A percentile compares a stretch with the other conserved stretches of the same genome.
phyloP scores from a whole-genome alignment of 225 moss, liverwort and hornwort genomes.

The Polytrichum formosum region DNA sequence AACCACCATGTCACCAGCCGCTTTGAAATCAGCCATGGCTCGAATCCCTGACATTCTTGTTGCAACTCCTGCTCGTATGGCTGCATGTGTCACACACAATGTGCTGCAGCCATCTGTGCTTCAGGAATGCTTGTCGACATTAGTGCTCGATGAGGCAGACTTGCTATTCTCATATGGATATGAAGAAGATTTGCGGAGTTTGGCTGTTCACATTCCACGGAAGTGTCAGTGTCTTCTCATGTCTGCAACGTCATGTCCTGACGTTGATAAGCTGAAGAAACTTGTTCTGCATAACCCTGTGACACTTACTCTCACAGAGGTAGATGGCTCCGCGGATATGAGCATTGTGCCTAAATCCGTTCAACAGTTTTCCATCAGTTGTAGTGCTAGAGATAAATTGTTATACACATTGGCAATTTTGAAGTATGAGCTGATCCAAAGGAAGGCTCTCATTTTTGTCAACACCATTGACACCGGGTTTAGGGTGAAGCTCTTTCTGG shows the following conservation, averaged over 20 bases:
- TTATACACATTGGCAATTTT: constrained; percentile 61
- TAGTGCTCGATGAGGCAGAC: constrained; percentile 95
- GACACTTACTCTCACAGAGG: constrained; percentile 82
- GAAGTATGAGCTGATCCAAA: constrained; percentile 86
- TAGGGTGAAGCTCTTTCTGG: constrained; percentile 80
- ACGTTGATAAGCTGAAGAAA: constrained; percentile 93
- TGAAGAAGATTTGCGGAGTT: constrained; percentile 82
- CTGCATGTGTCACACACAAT: constrained; percentile 66
- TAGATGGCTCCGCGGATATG: constrained; percentile 51
- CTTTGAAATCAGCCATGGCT: constrained; percentile 78
- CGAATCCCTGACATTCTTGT: constrained; percentile 87
- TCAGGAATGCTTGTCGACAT: constrained; percentile 64
- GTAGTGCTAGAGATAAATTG: constrained; percentile 74
- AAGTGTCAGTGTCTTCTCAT: constrained; percentile 89
- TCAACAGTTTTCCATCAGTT: constrained; percentile 71
- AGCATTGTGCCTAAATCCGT: constrained; percentile 88
- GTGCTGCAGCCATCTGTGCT: constrained; percentile 60
- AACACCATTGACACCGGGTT: constrained; percentile 81
- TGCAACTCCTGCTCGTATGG: constrained; percentile 91
- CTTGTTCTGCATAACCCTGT: constrained; percentile 92
- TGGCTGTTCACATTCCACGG: constrained; percentile 82
- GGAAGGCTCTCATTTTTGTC: constrained; percentile 87
- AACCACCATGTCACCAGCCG: constrained; percentile 59
- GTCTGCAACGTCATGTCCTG: constrained; percentile 84
- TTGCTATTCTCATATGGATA: constrained; percentile 85